Conservation (phyloP, 2,329 filamentous ascomycete genomes). For the Plenodomus lindquistii region DNA sequence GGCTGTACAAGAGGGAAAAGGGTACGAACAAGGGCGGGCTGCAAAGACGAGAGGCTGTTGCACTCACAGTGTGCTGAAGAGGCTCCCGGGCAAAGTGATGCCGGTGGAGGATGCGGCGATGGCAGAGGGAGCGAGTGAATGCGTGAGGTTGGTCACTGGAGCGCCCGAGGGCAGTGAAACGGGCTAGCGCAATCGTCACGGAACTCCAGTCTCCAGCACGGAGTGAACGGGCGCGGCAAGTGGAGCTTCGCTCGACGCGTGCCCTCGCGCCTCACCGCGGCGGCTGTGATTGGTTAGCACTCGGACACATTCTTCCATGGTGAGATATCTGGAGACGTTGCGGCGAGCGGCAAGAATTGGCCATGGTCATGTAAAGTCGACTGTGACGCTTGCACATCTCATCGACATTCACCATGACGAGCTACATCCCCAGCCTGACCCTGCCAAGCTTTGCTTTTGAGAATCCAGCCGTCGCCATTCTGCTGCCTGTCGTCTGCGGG, state of each 20-base stretch:
- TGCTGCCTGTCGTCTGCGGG: slow-evolving; percentile 75
- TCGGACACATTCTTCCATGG: not conserved
- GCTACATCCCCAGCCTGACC: slow-evolving; percentile 76
- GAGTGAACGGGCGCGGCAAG: slow-evolving; percentile 18
- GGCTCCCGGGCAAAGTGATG: slow-evolving; percentile 23
- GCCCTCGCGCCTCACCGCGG: slow-evolving; percentile 14
- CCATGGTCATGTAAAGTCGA: slow-evolving; percentile 5
- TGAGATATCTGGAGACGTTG: no score
- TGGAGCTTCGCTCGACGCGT: slow-evolving; percentile 22
- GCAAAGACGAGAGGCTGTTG: slow-evolving; percentile 35
- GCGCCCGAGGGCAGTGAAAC: slow-evolving; percentile 20
- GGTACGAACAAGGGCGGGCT: slow-evolving; percentile 35
- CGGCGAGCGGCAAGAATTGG: not conserved
- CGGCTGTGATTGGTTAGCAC: slow-evolving; percentile 22
- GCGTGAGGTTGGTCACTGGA: slow-evolving; percentile 24
- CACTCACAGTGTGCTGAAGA: slow-evolving; percentile 47
- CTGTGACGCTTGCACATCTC: slow-evolving; percentile 1
- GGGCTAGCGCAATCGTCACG: slow-evolving; percentile 20
- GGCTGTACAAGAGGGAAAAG: slow-evolving; percentile 33
- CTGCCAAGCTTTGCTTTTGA: slow-evolving; percentile 73
- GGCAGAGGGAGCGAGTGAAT: slow-evolving; percentile 18
- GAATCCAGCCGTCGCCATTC: slow-evolving; percentile 71
- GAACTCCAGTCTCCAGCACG: not conserved
- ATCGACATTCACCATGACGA: slow-evolving; percentile 65
- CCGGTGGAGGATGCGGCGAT: slow-evolving; percentile 27